Conservation (phyloP, 495 filamentous ascomycete species). For the Cercophora samala region DNA sequence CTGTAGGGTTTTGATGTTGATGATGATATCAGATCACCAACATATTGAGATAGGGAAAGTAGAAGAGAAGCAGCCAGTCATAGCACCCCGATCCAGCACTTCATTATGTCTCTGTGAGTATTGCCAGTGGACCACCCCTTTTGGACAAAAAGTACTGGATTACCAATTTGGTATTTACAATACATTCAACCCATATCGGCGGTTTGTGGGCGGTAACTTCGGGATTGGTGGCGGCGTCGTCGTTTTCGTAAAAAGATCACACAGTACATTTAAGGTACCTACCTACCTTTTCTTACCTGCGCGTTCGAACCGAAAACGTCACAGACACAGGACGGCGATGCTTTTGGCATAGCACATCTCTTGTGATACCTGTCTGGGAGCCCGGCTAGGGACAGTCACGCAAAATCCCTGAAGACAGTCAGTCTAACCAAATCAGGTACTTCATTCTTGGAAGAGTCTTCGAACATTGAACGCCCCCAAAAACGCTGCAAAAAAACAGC, state of each 20-base stretch:
- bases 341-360: neutral
- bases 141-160: neutral
- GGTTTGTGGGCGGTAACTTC: slow-evolving; percentile 2
- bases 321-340: neutral
- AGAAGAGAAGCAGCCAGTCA: neutral
- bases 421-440: too few relatives aligned
- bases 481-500: too few relatives aligned
- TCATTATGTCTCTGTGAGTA: neutral
- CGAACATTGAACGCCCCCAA: too few relatives aligned
- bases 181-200: neutral
- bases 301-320: slow-evolving; percentile 2
- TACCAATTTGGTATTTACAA: neutral
- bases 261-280: too few relatives aligned
- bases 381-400: too few relatives aligned
- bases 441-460: too few relatives aligned
- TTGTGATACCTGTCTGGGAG: neutral
- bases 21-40: neutral
- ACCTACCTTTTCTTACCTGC: too few relatives aligned
- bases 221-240: neutral
- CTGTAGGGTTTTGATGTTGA: neutral
- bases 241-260: neutral
- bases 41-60: neutral
- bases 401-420: too few relatives aligned
- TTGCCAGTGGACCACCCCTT: neutral
- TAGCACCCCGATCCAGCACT: neutral